Evolutionary conservation across 495 filamentous ascomycete species (phyloP).

Genomic region (Penicillium pancosmium): DNA sequence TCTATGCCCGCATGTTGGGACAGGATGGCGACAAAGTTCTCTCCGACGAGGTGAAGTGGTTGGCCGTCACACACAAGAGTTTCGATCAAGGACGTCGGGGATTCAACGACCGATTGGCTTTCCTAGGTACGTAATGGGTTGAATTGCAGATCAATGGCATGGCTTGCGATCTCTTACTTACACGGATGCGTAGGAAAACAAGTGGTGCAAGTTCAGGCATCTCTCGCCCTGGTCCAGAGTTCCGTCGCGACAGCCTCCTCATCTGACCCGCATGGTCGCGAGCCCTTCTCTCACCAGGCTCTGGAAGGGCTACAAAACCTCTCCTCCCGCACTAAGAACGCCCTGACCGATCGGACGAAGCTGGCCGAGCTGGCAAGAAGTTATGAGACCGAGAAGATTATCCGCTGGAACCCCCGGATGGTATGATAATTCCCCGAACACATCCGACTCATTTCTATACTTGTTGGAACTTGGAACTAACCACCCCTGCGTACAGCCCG

Average conservation of each 20-base stretch:
- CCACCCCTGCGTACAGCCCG: slow-evolving; percentile 51
- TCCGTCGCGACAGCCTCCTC: slow-evolving; percentile 22
- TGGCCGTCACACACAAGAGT: slow-evolving; percentile 97
- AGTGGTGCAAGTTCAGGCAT: slow-evolving; percentile 78
- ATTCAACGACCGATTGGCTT: slow-evolving; percentile 92
- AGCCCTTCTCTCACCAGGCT: slow-evolving; percentile 72
- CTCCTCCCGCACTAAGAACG: slow-evolving; percentile 52
- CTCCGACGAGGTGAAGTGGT: slow-evolving; percentile 92
- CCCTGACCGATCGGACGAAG: slow-evolving; percentile 59
- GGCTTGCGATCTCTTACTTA: neutral
- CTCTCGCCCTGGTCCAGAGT: slow-evolving; percentile 66
- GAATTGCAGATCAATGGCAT: neutral
- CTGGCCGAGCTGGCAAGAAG: slow-evolving; percentile 65
- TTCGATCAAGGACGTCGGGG: slow-evolving; percentile 94
- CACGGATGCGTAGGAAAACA: slow-evolving; percentile 63
- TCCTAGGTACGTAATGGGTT: slow-evolving; percentile 65
- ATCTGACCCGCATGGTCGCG: slow-evolving; percentile 50
- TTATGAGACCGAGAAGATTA: slow-evolving; percentile 70
- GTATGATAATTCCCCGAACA: slow-evolving; percentile 41
- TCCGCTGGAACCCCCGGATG: slow-evolving; percentile 84
- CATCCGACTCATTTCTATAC: too few species aligned
- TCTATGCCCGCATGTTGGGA: slow-evolving; percentile 75
- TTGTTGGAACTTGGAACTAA: too few species aligned
- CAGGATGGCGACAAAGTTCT: slow-evolving; percentile 68
- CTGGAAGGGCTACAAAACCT: slow-evolving; percentile 74